Evolutionary conservation across 805 yeast species (phyloP), one percentile per base, ranked within the genome.

Genomic region (Tetrapisispora pingtungensis): DNA sequence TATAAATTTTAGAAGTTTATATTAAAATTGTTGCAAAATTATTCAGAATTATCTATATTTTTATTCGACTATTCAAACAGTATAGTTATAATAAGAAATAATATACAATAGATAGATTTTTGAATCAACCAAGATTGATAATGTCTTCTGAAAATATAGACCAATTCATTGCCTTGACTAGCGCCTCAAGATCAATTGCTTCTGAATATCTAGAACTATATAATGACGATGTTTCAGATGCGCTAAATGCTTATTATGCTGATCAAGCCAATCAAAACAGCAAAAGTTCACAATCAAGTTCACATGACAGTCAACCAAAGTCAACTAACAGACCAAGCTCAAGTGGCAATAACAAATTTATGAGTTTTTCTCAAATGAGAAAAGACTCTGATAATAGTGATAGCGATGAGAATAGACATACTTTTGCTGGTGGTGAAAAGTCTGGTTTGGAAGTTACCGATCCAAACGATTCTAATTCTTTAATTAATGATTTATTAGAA

Each of bases 371-470:
- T 27, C 68, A 69, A 45, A 51, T 70, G 55, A 53, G 64, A 8
- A 59, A 61, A 41, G 63, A 52, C 12, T 64, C 67, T 37, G 74
- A 67, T 10, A 69, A 67, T 15, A 75, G 67, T 36, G 74, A 69
- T 7, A 76, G 69, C n/a, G 78, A 74, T 49, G 80, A 76, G 46
- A 73, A 72, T 33, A 74, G 81, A 46, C 77, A 79, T 54, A 74
- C 79, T 48, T 80, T 75, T 63, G 81, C 84, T 1, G 75, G 75
- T 41, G 86, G 70, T 38, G 82, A 83, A 59, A 84, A 84, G 46
- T 81, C 89, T 1, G 93, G 80, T 4, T 67, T 84, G 50, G 84
- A 82, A 59, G 89, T 84, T 18, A 86, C 85, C 53, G 84, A 84
- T 56, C 93, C 93, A 20, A 70, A 70, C 50, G 66, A 66, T 45